Conservation (phyloP, 805 yeast genomes). For the Kodamaea hsintzibuensis region DNA sequence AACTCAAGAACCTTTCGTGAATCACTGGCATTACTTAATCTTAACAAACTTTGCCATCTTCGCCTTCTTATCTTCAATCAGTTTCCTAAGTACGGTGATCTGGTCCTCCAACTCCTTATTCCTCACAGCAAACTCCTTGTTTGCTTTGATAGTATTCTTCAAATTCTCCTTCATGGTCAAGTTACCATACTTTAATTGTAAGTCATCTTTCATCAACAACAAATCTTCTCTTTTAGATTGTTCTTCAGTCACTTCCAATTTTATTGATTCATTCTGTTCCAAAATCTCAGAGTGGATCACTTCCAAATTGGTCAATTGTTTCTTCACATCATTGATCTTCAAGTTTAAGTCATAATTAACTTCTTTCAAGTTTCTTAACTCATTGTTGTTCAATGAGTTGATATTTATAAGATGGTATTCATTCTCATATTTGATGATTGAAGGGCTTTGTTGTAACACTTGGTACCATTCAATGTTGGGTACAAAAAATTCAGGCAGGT, state of each 20-base stretch:
- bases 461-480: constrained; percentile 11
- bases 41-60: constrained; percentile 19
- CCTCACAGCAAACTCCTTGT: constrained; percentile 34
- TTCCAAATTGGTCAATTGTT: constrained; percentile 29
- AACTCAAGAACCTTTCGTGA: neutral
- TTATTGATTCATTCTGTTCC: constrained; percentile 31
- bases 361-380: constrained; percentile 38
- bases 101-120: constrained; percentile 31
- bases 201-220: constrained; percentile 7
- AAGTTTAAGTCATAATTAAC: constrained; percentile 33
- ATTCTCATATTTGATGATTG: constrained; percentile 36
- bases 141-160: constrained; percentile 29
- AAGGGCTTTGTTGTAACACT: constrained; percentile 22
- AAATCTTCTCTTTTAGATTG: constrained; percentile 10
- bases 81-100: constrained; percentile 24
- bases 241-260: constrained; percentile 13
- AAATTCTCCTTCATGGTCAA: constrained; percentile 23
- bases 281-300: constrained; percentile 39
- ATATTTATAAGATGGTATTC: constrained; percentile 40
- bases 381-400: constrained; percentile 39
- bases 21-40: neutral
- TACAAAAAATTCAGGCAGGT: constrained; percentile 19
- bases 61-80: constrained; percentile 27
- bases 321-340: constrained; percentile 27
- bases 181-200: constrained; percentile 14